Conservation (phyloP, 257 asterid species). For the Cinchona pubescens region DNA sequence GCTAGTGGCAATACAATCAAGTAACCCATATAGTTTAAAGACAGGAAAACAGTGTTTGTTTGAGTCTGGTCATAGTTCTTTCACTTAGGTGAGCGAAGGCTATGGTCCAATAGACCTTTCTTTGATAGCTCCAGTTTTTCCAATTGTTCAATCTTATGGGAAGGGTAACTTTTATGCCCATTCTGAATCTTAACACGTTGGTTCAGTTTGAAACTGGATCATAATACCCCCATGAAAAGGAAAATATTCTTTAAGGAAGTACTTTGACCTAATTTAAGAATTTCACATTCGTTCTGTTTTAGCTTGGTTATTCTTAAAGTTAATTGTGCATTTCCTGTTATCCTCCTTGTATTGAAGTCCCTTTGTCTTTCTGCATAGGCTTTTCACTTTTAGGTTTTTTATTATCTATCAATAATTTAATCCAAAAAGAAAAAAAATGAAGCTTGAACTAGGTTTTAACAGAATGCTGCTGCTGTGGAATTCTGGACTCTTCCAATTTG, state of each 20-base stretch:
- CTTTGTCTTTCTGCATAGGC: not conserved
- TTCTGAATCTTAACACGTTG: not conserved
- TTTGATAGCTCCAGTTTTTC: not conserved
- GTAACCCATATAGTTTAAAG: not conserved
- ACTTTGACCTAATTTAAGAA: not conserved
- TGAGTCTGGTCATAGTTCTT: not conserved
- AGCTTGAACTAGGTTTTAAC: not conserved
- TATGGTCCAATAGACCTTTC: not conserved
- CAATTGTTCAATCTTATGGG: not conserved
- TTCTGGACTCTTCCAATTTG: not conserved
- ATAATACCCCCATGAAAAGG: not conserved
- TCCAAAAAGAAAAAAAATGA: too few relatives aligned
- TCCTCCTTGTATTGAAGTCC: not conserved
- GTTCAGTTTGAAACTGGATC: not conserved
- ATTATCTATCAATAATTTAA: too few relatives aligned
- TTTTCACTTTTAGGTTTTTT: not conserved
- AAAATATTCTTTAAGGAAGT: not conserved
- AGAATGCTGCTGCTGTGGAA: not conserved
- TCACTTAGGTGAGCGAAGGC: not conserved
- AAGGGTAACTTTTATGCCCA: not conserved
- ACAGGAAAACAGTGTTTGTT: not conserved
- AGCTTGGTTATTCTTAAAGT: not conserved
- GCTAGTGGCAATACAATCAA: not conserved
- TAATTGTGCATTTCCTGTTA: not conserved
- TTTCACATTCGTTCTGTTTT: not conserved